A percentile compares a stretch with the other conserved stretches of the same genome.
Conservation (phyloP, 2,329 filamentous ascomycete species). For the Helotiales sp. region DNA sequence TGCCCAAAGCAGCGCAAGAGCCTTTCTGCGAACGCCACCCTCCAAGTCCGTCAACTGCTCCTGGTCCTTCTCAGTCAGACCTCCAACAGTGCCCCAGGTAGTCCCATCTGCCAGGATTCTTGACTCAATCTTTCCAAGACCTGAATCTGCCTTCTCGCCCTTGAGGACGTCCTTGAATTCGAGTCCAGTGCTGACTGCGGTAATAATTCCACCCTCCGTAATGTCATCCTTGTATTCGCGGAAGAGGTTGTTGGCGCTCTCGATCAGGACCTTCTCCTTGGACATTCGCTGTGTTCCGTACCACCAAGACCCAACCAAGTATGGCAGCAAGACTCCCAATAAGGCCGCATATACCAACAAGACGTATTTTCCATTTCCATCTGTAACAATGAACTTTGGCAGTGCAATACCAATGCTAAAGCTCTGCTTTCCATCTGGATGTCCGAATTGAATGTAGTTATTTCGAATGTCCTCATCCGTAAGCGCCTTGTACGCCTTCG, state of each 20-base stretch:
- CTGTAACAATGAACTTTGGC: slow-evolving; percentile 86
- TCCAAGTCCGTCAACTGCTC: slow-evolving; percentile 78
- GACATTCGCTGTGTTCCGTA: slow-evolving; percentile 93
- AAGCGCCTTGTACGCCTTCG: slow-evolving; percentile 96
- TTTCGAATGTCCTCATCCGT: slow-evolving; percentile 97
- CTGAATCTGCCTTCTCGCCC: slow-evolving; percentile 76
- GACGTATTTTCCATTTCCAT: slow-evolving; percentile 95
- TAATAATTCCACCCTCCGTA: slow-evolving; percentile 75
- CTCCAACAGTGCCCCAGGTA: slow-evolving; percentile 45
- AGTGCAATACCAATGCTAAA: slow-evolving; percentile 97
- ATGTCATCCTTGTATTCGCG: slow-evolving; percentile 86
- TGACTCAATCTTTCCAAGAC: slow-evolving; percentile 81
- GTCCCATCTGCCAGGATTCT: slow-evolving; percentile 67
- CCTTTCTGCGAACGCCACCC: slow-evolving; percentile 77
- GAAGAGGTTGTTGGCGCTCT: slow-evolving; percentile 93
- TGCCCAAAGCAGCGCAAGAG: slow-evolving; percentile 88
- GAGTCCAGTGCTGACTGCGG: slow-evolving; percentile 79
- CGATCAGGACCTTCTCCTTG: slow-evolving; percentile 89
- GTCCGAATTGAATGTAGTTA: slow-evolving; percentile 94
- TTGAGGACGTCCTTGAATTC: slow-evolving; percentile 79
- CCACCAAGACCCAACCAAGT: slow-evolving; percentile 96
- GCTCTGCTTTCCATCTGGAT: slow-evolving; percentile 97
- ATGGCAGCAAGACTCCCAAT: slow-evolving; percentile 87
- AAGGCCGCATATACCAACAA: slow-evolving; percentile 85
- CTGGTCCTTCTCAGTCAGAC: slow-evolving; percentile 72